Evolutionary conservation across 345 rosid species (phyloP), one percentile per base, ranked within the genome.

Genomic region (Combretum micranthum): DNA sequence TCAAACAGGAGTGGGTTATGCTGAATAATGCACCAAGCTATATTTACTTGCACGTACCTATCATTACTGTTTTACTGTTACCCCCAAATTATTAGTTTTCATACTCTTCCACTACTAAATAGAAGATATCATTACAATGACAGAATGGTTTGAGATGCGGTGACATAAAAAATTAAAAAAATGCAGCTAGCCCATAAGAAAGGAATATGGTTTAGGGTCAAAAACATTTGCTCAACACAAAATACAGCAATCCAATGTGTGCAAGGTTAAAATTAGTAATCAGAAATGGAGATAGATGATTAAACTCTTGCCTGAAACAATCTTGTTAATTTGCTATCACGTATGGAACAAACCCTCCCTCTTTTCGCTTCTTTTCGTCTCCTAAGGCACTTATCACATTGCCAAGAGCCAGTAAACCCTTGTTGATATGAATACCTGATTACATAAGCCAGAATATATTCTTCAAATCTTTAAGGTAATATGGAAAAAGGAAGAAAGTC

Each of bases 301-400:
- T 2, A 46, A 19, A 15, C 13, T 53, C 56, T 15, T 77, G 68
- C 99, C 96, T 90, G 97, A 23, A 94, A 73, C 76, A 94, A 80
- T 49, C 99, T 94, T 42, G 99, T 94, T 82, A 94, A 69, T 81
- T 94, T 94, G 97, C 97, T 94, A 64, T 94, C 99, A 46, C 99
- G 96, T 89, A 93, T 19, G 99, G 99, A 55, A 89, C 85, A 32
- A 89, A 97, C 25, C 94, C 97, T 21, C 99, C 99, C 77, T 93
- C 97, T 76, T 80, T 93, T 53, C 97, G 76, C 77, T 85, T 89
- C 73, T 76, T 89, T 53, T 93, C 97, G 66, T 93, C 99, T 44
- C 99, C 99, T 57, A 93, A 66, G 23, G 97, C 95, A 72, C 99
- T 93, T 47, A 93, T 93, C 20, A 93, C 96, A 66, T 89, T 93